Evolutionary conservation across 129 eudicot genomes (phyloP), one percentile per base, ranked within the genome.

Genomic region (Flaveria brownii): DNA sequence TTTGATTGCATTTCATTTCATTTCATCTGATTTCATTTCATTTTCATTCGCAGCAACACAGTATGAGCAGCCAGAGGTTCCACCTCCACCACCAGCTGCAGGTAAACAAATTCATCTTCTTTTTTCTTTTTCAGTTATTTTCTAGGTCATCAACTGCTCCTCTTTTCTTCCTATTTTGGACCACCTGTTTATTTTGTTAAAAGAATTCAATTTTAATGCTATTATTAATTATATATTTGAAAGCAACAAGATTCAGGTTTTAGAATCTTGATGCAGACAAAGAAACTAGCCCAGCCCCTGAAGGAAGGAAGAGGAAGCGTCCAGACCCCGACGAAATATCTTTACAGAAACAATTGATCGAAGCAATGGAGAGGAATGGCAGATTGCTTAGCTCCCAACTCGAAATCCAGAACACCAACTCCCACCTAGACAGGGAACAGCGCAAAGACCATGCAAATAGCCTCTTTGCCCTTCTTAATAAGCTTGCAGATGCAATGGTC

Each of bases 401-500:
- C 1, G 96, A 92, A 82, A 83, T 89, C 50, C 93, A 92, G 62
- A 92, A 90, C 82, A 68, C 77, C 45, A 88, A 89, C 74, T 81
- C 81, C n/a, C 82, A 82, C 71, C 52, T 86, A 70, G 98, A 92
- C 41, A 82, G 91, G 80, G 94, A 90, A 74, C 94, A 88, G 62
- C 84, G 93, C 70, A 86, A 85, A 78, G 88, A 88, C 70, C 86
- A 88, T 43, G 85, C 82, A 36, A 63, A 82, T 79, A 85, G 76
- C 87, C 85, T 93, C 12, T 81, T 90, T 73, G 78, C 86, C 4
- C 92, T 89, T 46, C 92, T 93, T 64, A 79, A 81, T 75, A 93
- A 90, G 87, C 89, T 93, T 52, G 98, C 97, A 15, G 98, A 90
- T 81, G 95, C 98, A 47, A 75, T 93, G 82, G 97, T 89, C 75